phyloP scores from a whole-genome alignment of 257 asterid species.

The Forsythia viridissima region DNA sequence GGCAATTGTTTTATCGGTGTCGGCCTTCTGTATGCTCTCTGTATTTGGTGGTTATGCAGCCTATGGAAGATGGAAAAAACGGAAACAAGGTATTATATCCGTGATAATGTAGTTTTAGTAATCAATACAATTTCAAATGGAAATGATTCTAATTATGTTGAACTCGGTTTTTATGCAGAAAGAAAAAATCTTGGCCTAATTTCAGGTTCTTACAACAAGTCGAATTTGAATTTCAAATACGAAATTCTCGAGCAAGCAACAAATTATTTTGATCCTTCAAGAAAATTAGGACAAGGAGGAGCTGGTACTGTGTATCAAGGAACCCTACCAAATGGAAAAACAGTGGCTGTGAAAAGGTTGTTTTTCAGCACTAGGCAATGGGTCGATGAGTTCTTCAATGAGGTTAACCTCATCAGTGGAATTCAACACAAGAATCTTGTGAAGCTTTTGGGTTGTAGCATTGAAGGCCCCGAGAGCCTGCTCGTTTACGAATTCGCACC shows the following conservation, averaged over 20 bases:
- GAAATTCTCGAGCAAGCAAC: slow-evolving; percentile 91
- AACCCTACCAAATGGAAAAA: slow-evolving; percentile 58
- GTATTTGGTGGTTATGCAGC: slow-evolving; percentile 49
- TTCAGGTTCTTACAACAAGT: slow-evolving; percentile 60
- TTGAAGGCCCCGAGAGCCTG: slow-evolving; percentile 93
- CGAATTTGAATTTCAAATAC: slow-evolving; percentile 74
- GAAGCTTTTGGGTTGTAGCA: slow-evolving; percentile 93
- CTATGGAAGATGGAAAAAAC: slow-evolving; percentile 42
- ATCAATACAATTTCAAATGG: background rate
- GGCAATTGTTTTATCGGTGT: slow-evolving; percentile 56
- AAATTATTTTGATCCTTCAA: slow-evolving; percentile 55
- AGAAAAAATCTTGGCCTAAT: slow-evolving; percentile 69
- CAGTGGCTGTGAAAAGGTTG: slow-evolving; percentile 81
- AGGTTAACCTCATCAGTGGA: slow-evolving; percentile 78
- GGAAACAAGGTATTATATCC: slow-evolving; percentile 56
- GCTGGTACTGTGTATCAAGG: slow-evolving; percentile 86
- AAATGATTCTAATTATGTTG: background rate
- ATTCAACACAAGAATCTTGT: slow-evolving; percentile 89
- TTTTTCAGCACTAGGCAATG: slow-evolving; percentile 84
- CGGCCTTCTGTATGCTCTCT: slow-evolving; percentile 67
- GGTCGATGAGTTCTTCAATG: slow-evolving; percentile 97
- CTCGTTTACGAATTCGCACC: slow-evolving; percentile 78
- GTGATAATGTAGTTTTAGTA: background rate
- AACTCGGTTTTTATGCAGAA: slow-evolving; percentile 37
- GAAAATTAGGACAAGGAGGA: slow-evolving; percentile 89